Conservation (phyloP, 2,329 filamentous ascomycete genomes). For the Blastomyces parvus region DNA sequence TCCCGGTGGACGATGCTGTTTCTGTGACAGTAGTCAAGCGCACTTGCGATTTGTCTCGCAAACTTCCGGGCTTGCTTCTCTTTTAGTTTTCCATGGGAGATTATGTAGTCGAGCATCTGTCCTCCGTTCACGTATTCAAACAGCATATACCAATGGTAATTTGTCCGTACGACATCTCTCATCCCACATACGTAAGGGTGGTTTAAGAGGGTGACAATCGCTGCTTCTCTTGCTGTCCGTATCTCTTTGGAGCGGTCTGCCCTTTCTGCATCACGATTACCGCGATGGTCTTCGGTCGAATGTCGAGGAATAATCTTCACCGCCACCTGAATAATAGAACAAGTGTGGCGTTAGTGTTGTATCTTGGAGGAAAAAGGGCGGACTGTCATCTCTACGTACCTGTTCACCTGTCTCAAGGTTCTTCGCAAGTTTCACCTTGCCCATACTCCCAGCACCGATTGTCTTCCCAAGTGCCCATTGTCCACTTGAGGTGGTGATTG, state of each 20-base stretch:
- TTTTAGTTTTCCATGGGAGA: constrained; percentile 92
- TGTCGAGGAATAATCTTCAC: constrained; percentile 94
- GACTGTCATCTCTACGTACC: constrained; percentile 43
- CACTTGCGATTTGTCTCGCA: constrained; percentile 90
- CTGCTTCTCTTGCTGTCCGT: constrained; percentile 85
- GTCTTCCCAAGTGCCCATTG: constrained; percentile 96
- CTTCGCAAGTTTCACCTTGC: constrained; percentile 91
- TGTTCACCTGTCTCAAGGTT: constrained; percentile 86
- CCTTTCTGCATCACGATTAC: constrained; percentile 65
- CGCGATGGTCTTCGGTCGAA: constrained; percentile 73
- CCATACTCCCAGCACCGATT: constrained; percentile 96
- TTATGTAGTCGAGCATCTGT: constrained; percentile 99
- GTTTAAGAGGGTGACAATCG: constrained; percentile 86
- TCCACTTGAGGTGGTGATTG: constrained; percentile 79
- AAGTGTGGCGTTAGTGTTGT: not conserved
- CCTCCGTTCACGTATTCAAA: constrained; percentile 98
- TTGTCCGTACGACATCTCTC: constrained; percentile 88
- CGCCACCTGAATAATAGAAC: constrained; percentile 56
- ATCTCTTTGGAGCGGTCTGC: constrained; percentile 96
- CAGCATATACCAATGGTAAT: constrained; percentile 99
- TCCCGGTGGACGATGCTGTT: constrained; percentile 98
- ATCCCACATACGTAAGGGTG: constrained; percentile 95
- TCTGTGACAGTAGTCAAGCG: constrained; percentile 91
- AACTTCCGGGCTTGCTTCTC: constrained; percentile 98
- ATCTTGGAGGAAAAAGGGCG: not conserved